Conservation (phyloP, 2,329 filamentous ascomycete genomes). For the Stachybotrys chlorohalonatus region DNA sequence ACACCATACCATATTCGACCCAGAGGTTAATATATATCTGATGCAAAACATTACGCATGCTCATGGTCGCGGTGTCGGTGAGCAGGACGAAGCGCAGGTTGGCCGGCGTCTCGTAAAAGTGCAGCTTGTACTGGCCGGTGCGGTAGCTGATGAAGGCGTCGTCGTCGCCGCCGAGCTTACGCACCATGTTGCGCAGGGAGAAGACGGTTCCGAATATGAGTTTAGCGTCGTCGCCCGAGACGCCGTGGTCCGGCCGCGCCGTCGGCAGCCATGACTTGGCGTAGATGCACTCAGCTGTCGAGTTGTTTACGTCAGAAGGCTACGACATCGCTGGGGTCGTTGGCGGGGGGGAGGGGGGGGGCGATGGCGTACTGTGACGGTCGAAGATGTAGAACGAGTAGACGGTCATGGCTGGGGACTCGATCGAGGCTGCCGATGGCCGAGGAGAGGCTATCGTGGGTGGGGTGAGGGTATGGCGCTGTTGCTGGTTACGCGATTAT, state of each 20-base stretch:
- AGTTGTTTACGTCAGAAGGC: neutral
- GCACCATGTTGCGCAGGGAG: conserved; percentile 91
- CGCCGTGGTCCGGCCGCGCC: conserved; percentile 31
- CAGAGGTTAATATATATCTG: conserved; percentile 98
- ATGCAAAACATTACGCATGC: conserved; percentile 88
- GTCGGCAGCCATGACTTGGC: conserved; percentile 68
- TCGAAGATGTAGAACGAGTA: conserved; percentile 99
- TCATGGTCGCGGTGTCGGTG: conserved; percentile 80
- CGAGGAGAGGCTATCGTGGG: neutral
- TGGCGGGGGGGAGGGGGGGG: neutral
- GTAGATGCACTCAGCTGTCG: conserved; percentile 91
- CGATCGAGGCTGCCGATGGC: neutral
- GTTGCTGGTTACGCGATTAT: too few relatives aligned
- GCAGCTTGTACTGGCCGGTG: conserved; percentile 92
- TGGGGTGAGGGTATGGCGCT: too few relatives aligned
- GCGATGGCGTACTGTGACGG: conserved; percentile 67
- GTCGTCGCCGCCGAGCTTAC: conserved; percentile 87
- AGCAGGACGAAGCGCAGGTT: conserved; percentile 95
- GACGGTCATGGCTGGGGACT: conserved; percentile 62
- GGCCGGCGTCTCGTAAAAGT: conserved; percentile 97
- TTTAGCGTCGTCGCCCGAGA: conserved; percentile 73
- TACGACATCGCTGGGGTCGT: too few relatives aligned
- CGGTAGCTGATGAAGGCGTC: conserved; percentile 93
- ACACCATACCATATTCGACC: conserved; percentile 73
- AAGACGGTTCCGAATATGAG: conserved; percentile 96